Evolutionary conservation across 345 rosid genomes (phyloP).

Genomic region (Acer saccharum): DNA sequence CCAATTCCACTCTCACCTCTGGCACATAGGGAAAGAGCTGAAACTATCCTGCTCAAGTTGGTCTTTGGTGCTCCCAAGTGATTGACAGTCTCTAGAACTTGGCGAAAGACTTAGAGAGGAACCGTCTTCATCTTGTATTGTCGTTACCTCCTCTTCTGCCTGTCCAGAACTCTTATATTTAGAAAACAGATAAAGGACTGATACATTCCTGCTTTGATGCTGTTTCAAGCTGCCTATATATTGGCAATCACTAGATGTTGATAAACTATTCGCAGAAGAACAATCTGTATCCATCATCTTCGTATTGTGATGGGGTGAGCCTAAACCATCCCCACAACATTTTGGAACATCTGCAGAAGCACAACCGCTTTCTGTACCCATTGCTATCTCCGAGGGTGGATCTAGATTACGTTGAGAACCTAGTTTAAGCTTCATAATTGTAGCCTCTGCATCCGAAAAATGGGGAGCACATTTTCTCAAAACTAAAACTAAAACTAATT

Average conservation of each 20-base stretch:
- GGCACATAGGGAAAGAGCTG: slow-evolving; percentile 17
- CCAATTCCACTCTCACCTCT: neutral
- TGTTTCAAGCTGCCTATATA: slow-evolving; percentile 20
- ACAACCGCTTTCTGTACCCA: slow-evolving; percentile 24
- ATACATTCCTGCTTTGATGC: slow-evolving; percentile 23
- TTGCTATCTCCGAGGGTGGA: slow-evolving; percentile 7
- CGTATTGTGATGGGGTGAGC: slow-evolving; percentile 15
- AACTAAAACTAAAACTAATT: neutral
- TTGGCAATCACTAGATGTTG: slow-evolving; percentile 21
- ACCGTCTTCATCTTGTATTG: neutral
- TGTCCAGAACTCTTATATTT: slow-evolving; percentile 43
- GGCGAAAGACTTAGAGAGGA: slow-evolving; percentile 13
- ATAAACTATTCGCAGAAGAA: slow-evolving; percentile 17
- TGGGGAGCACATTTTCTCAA: neutral
- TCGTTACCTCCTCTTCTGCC: slow-evolving; percentile 15
- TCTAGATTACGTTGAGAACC: slow-evolving; percentile 55
- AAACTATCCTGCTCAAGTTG: slow-evolving; percentile 15
- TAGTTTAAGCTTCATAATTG: slow-evolving; percentile 69
- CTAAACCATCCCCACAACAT: neutral
- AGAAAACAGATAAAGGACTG: slow-evolving; percentile 54
- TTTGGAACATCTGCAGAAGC: slow-evolving; percentile 17
- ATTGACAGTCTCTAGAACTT: slow-evolving; percentile 17
- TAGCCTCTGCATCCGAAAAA: slow-evolving; percentile 54
- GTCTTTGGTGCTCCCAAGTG: slow-evolving; percentile 17
- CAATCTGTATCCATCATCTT: slow-evolving; percentile 23